Evolutionary conservation across 2,329 filamentous ascomycete genomes (phyloP).

Genomic region (Aspergillus neoniger): DNA sequence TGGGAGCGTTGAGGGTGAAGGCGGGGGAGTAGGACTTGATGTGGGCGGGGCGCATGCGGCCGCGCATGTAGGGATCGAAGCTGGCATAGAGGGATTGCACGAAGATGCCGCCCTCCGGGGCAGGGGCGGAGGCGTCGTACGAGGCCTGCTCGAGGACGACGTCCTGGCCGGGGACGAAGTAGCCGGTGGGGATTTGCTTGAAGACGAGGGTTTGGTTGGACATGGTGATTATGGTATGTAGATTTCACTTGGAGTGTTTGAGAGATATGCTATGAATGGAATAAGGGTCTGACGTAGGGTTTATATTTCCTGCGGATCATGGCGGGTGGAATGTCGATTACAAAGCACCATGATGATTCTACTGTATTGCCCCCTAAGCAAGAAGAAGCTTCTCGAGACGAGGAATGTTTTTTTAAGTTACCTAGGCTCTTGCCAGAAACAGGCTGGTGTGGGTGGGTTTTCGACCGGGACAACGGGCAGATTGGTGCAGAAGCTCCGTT

Average conservation of each 20-base stretch:
- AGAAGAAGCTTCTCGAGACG: slow-evolving; percentile 3
- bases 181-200: slow-evolving; percentile 66
- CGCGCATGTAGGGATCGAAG: slow-evolving; percentile 83
- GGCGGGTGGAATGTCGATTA: background rate
- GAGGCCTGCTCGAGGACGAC: slow-evolving; percentile 66
- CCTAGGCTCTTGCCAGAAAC: background rate
- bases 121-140: slow-evolving; percentile 61
- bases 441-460: background rate
- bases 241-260: too few species aligned
- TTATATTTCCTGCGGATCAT: background rate
- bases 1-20: slow-evolving; percentile 63
- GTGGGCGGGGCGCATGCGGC: slow-evolving; percentile 68
- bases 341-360: background rate
- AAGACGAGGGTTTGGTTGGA: slow-evolving; percentile 75
- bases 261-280: background rate
- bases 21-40: slow-evolving; percentile 68
- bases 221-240: slow-evolving; percentile 24
- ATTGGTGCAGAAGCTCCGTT: background rate
- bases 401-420: background rate
- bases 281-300: background rate
- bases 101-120: slow-evolving; percentile 66
- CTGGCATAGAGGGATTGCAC: slow-evolving; percentile 72
- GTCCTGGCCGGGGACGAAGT: slow-evolving; percentile 70
- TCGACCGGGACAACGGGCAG: background rate
- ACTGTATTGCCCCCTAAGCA: background rate